A percentile compares a stretch with the other conserved stretches of the same genome.
These are phyloP conservation scores for Fusarium paranaense DNA, from an alignment of 2,329 filamentous ascomycete genomes.

Conservation along the genomic window DNA sequence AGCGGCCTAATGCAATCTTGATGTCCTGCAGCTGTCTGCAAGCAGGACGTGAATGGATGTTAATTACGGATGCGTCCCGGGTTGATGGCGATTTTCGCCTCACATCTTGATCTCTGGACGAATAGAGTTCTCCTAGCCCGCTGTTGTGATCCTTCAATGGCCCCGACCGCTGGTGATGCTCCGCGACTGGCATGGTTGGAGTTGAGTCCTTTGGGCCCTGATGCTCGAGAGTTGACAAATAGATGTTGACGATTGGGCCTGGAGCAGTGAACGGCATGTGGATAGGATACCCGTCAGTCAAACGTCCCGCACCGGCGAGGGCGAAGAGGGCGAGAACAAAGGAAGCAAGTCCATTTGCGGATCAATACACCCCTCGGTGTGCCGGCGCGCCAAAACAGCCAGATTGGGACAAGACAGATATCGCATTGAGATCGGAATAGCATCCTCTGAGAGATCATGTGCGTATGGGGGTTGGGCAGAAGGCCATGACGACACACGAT, in stretches of 20 bases:
- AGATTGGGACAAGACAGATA: slow-evolving; percentile 9
- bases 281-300: slow-evolving; percentile 22
- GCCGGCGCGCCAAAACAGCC: not conserved
- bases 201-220: slow-evolving; percentile 1
- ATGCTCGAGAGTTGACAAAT: not conserved
- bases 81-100: slow-evolving; percentile 3
- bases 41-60: not conserved
- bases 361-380: slow-evolving; percentile 13
- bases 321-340: slow-evolving; percentile 26
- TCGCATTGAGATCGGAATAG: slow-evolving; percentile 20
- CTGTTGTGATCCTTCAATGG: not conserved
- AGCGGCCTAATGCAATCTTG: slow-evolving; percentile 33
- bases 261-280: slow-evolving; percentile 33
- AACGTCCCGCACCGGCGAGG: slow-evolving; percentile 21
- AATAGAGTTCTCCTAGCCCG: slow-evolving; percentile 17
- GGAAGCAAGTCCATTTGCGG: slow-evolving; percentile 6
- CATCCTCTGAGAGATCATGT: slow-evolving; percentile 11
- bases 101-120: not conserved
- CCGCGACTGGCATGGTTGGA: not conserved
- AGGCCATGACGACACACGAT: slow-evolving; percentile 11
- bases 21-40: slow-evolving; percentile 39
- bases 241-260: not conserved
- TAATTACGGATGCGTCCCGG: not conserved
- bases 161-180: not conserved
- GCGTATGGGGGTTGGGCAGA: not conserved